Evolutionary conservation across 495 filamentous ascomycete genomes (phyloP), one percentile per base, ranked within the genome.

Genomic region (Penicillium subrubescens): DNA sequence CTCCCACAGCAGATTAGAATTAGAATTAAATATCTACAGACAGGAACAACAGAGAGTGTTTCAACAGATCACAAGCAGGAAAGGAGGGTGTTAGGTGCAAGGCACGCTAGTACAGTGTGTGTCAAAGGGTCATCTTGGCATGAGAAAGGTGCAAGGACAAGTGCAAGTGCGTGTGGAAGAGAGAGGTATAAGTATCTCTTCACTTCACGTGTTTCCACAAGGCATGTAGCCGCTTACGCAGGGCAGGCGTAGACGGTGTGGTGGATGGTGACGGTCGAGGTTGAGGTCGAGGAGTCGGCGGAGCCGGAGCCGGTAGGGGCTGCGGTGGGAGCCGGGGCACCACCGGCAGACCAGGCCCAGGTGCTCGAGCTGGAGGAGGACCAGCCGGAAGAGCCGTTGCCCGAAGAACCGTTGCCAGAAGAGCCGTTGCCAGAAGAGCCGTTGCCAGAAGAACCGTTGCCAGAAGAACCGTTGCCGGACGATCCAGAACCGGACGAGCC

Each of bases 21-120:
- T 78, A 78, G 43, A 73, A 78, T 77, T 77, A 76, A 50, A 61
- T 77, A 74, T 76, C 71, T 79, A 80, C 77, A 58, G 33, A 35
- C 15, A 77, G 66, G 63, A 60, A 70, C 58, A 64, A 67, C 63
- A 66, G 29, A 72, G 57, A 57, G 57, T 48, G 27, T 43, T n/a
- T 23, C 19, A 54, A 43, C 51, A 23, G 29, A 55, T 15, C 51
- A 55, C 34, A 50, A 31, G 25, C 54, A 37, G 17, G 34, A 17
- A n/a, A 19, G 12, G 5, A 41, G 37, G 15, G 8, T 37, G 35
- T 11, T 11, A 37, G 35, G 10, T 52, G 21, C 63, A 59, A 59
- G 59, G 37, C 35, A 65, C 58, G 21, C 64, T 61, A 57, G 50
- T 57, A 31, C 63, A 58, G 25, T 57, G 34, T 39, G 43, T 35